These are phyloP conservation scores for Cajanus cajan DNA, from an alignment of 306 rosid genomes.

Conservation along the genomic window DNA sequence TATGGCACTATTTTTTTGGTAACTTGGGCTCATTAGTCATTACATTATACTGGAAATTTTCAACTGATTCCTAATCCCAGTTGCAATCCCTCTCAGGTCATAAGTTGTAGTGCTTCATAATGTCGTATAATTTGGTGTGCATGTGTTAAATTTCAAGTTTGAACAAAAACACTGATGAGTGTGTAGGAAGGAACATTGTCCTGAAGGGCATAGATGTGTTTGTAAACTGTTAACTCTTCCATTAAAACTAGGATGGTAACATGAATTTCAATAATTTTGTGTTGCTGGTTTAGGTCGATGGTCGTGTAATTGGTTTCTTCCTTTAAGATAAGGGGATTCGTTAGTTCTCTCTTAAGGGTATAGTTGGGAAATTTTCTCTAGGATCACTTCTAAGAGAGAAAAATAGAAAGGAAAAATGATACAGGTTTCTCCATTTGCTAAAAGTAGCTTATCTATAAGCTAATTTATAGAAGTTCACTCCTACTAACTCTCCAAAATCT, in stretches of 20 bases:
- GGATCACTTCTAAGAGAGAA: too few relatives aligned
- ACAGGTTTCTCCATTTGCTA: too few relatives aligned
- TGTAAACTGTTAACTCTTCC: background rate
- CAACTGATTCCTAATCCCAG: background rate
- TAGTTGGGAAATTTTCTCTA: too few relatives aligned
- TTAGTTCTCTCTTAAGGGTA: background rate
- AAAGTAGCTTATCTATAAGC: too few relatives aligned
- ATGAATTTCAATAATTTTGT: background rate
- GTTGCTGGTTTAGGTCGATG: background rate
- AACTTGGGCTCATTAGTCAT: background rate
- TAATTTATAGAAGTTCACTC: too few relatives aligned
- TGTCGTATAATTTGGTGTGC: background rate
- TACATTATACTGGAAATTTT: background rate
- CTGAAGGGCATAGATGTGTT: background rate
- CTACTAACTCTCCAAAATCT: too few relatives aligned
- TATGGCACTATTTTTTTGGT: background rate
- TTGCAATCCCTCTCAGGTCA: background rate
- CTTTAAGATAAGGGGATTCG: background rate
- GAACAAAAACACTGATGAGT: background rate
- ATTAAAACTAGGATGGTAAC: background rate
- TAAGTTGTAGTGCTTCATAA: background rate
- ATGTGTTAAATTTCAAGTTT: background rate
- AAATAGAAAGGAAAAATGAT: too few relatives aligned
- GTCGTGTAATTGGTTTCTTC: constrained; percentile 9
- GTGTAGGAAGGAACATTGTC: background rate